Conservation (phyloP, 805 yeast genomes). For the Kodamaea lidongshanica region DNA sequence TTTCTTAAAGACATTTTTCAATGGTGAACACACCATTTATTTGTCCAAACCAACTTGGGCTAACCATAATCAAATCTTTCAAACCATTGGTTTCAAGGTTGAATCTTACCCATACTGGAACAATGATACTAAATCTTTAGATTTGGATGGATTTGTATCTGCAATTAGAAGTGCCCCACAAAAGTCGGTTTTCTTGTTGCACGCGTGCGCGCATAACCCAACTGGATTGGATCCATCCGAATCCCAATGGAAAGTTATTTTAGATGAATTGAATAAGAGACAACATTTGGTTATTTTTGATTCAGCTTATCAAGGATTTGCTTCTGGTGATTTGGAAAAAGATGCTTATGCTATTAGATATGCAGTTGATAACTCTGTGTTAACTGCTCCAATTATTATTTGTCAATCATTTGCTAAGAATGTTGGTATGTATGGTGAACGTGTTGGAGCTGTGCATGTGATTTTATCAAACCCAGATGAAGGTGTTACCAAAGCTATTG, state of each 20-base stretch:
- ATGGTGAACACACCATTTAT: constrained; percentile 46
- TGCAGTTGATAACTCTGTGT: constrained; percentile 40
- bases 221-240: constrained; percentile 91
- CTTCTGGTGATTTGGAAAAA: constrained; percentile 74
- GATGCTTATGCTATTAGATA: constrained; percentile 81
- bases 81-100: constrained; percentile 59
- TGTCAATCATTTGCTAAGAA: constrained; percentile 97
- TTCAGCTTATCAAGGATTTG: constrained; percentile 96
- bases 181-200: constrained; percentile 78
- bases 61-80: constrained; percentile 83
- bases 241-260: constrained; percentile 72
- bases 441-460: constrained; percentile 89
- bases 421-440: constrained; percentile 95
- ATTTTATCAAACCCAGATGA: constrained; percentile 40
- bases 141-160: constrained; percentile 59
- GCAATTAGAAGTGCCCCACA: constrained; percentile 60
- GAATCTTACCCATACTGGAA: constrained; percentile 85
- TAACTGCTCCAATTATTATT: constrained; percentile 52
- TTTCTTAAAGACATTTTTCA: constrained; percentile 51
- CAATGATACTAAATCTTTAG: constrained; percentile 58
- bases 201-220: constrained; percentile 97
- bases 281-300: constrained; percentile 82
- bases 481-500: constrained; percentile 48
- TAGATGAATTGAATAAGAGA: constrained; percentile 52
- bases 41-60: constrained; percentile 96